phyloP scores from a whole-genome alignment of 2,329 filamentous ascomycete genomes.

The Kalmusia sp. region DNA sequence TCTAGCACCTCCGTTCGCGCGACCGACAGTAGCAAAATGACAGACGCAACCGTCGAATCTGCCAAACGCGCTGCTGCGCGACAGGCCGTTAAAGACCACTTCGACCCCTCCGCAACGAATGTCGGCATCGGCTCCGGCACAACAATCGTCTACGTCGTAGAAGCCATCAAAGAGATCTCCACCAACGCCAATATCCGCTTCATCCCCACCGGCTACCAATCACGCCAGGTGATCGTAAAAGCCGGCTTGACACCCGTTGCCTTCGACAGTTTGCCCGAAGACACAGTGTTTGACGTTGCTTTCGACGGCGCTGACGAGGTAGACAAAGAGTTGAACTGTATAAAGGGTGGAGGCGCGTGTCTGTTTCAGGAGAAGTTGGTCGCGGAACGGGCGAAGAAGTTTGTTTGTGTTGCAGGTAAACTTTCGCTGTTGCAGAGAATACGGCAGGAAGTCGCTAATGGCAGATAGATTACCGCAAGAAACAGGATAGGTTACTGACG shows the following conservation, averaged over 20 bases:
- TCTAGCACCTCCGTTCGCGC: conserved; percentile 13
- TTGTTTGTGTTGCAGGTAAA: conserved; percentile 83
- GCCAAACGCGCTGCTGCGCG: conserved; percentile 79
- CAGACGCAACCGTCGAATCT: conserved; percentile 62
- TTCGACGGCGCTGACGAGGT: conserved; percentile 99
- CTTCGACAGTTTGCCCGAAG: conserved; percentile 75
- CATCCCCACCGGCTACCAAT: conserved; percentile 91
- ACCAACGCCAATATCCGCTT: conserved; percentile 72
- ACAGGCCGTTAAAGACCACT: conserved; percentile 75
- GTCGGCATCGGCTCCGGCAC: conserved; percentile 83
- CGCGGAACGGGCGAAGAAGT: conserved; percentile 81
- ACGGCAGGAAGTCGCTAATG: neutral
- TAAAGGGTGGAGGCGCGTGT: conserved; percentile 98
- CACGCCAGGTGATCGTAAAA: conserved; percentile 80
- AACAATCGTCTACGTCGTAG: conserved; percentile 84
- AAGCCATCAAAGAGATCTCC: conserved; percentile 67
- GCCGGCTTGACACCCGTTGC: conserved; percentile 79
- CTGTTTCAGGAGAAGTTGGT: conserved; percentile 98
- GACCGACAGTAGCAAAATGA: conserved; percentile 33
- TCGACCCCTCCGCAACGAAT: conserved; percentile 66
- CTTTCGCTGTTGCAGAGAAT: neutral
- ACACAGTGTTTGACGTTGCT: conserved; percentile 77
- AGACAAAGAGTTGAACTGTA: conserved; percentile 91
- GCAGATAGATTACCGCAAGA: conserved; percentile 83
- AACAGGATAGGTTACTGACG: conserved; percentile 75